phyloP scores from a whole-genome alignment of 768 basidiomycete species.

The Pilatotrama ljubarskyi region DNA sequence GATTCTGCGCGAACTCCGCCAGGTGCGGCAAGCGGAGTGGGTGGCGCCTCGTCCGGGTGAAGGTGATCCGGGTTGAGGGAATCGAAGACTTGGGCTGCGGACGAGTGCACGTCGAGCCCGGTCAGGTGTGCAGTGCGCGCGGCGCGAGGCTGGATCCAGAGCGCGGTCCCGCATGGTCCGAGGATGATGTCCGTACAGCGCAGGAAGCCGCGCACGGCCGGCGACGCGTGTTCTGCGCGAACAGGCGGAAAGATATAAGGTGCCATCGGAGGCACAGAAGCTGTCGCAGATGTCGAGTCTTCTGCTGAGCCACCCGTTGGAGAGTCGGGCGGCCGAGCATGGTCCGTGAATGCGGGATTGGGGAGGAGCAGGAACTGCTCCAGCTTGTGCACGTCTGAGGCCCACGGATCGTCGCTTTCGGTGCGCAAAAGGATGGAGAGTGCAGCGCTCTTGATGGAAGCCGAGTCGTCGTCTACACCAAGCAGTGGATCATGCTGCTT shows the following conservation, averaged over 20 bases:
- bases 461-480: background rate
- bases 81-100: slow-evolving; percentile 13
- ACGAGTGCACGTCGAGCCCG: slow-evolving; percentile 29
- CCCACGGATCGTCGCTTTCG: slow-evolving; percentile 64
- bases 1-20: background rate
- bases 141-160: slow-evolving; percentile 62
- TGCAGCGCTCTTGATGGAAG: slow-evolving; percentile 13
- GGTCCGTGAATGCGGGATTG: slow-evolving; percentile 31
- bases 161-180: slow-evolving; percentile 56
- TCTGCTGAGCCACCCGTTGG: background rate
- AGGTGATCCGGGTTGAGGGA: slow-evolving; percentile 15
- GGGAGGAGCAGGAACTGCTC: slow-evolving; percentile 51
- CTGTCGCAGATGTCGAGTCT: background rate
- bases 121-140: slow-evolving; percentile 41
- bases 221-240: slow-evolving; percentile 35
- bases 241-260: slow-evolving; percentile 55
- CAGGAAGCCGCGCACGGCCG: slow-evolving; percentile 50
- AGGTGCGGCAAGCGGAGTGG: background rate
- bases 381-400: slow-evolving; percentile 46
- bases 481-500: slow-evolving; percentile 18
- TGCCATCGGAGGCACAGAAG: background rate
- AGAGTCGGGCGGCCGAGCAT: background rate
- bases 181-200: slow-evolving; percentile 55
- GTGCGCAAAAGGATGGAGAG: slow-evolving; percentile 57
- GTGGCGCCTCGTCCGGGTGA: background rate